A percentile compares a stretch with the other conserved stretches of the same genome.
These are phyloP conservation scores for Diaporthe batatas DNA, from an alignment of 2,329 filamentous ascomycete genomes.

Conservation along the genomic window DNA sequence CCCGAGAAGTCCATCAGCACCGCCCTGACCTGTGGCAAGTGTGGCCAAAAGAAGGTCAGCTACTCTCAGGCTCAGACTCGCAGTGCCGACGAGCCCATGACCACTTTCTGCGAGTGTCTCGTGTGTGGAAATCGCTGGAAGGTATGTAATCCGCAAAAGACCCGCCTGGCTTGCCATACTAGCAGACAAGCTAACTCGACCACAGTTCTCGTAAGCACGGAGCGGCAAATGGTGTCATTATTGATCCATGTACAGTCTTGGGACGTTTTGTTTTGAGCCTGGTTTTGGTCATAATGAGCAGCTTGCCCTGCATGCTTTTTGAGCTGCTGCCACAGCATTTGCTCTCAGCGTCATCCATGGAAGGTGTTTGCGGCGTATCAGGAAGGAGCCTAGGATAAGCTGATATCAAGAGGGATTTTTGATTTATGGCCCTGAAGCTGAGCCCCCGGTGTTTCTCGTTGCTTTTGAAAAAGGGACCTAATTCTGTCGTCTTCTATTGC, in stretches of 20 bases:
- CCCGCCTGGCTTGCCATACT: conserved; percentile 43
- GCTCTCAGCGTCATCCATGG: conserved; percentile 20
- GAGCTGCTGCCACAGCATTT: conserved; percentile 14
- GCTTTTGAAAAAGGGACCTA: not conserved
- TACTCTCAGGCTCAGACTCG: conserved; percentile 97
- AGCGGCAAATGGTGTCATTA: not conserved
- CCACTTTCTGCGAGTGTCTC: conserved; percentile 80
- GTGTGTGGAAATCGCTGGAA: conserved; percentile 80
- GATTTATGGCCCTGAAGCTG: conserved; percentile 15
- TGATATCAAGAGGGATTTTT: conserved; percentile 36
- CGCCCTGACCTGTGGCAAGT: conserved; percentile 90
- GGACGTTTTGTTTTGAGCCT: not conserved
- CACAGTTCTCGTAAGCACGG: conserved; percentile 48
- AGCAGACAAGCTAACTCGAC: conserved; percentile 33
- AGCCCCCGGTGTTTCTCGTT: not conserved
- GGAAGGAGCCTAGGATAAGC: conserved; percentile 36
- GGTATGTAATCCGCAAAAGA: conserved; percentile 59
- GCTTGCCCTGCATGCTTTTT: conserved; percentile 5
- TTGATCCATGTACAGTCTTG: not conserved
- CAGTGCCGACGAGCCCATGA: conserved; percentile 94
- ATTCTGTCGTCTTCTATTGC: conserved; percentile 27
- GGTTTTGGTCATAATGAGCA: not conserved
- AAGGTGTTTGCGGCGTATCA: conserved; percentile 41
- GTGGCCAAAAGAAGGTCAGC: conserved; percentile 92
- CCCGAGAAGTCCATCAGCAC: conserved; percentile 91